Base-by-base conservation (phyloP, 805 yeast genomes). In the Candida multigemmis region DNA sequence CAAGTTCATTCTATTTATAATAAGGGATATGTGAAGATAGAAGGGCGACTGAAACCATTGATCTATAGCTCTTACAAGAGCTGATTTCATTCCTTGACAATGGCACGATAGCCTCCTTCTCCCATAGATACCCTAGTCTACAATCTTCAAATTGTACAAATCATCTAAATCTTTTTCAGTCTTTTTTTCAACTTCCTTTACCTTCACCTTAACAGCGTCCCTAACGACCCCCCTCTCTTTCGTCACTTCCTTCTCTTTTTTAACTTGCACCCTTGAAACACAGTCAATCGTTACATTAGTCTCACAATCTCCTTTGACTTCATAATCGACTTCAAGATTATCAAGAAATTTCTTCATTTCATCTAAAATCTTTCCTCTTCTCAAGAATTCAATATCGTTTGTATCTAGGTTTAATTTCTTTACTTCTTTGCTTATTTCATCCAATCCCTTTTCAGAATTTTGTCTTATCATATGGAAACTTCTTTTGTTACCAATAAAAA, bases 111-210 rank as follows among this genome's bases (percentile, higher is more conserved):
- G n/a, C n/a, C n/a, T n/a, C n/a, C n/a, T n/a, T n/a, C n/a, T n/a
- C n/a, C n/a, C n/a, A n/a, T n/a, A n/a, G n/a, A n/a, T n/a, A n/a
- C n/a, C n/a, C n/a, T 39, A 59, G 19, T 57, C 59, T 28, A 54
- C 61, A 19, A 61, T 56, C 28, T 60, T 60, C 24, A 61, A 38
- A 49, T 44, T 55, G 33, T 61, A 61, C 29, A 61, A 41, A 11
- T 59, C 37, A 35, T 62, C 68, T 29, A 60, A 50, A 31, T 60
- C 63, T 2, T 50, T 53, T 16, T 50, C 63, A 5, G 21, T 22
- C 19, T 26, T 19, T 24, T 26, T 15, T 16, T 19, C 17, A 13
- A 22, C 21, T 11, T 30, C 14, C 30, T 33, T 37, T 30, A 41
- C 33, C 18, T 38, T 31, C 26, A 41, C 36, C 19, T 38, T 35